Evolutionary conservation across 108 stramenopile species (phyloP).

Genomic region (Nitzschia sp.): DNA sequence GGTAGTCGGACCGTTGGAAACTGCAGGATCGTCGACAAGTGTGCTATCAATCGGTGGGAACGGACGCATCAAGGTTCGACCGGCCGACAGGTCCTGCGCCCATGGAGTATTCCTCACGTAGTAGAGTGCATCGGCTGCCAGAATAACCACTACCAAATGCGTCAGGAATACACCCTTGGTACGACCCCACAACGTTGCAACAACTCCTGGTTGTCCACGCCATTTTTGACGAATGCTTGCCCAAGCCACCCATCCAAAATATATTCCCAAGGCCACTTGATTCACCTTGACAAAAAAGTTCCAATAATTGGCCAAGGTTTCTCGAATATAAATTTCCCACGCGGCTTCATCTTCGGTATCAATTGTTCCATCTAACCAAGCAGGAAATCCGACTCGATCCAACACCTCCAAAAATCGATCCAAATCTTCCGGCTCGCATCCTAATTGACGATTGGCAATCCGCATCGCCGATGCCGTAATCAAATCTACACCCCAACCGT

Average conservation of each 20-base stretch:
- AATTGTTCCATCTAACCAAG: conserved; percentile 40
- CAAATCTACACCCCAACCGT: conserved; percentile 60
- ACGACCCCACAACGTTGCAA: conserved; percentile 13
- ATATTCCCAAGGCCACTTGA: conserved; percentile 1
- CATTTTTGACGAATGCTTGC: background rate
- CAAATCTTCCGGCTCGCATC: conserved; percentile 43
- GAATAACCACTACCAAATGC: conserved; percentile 18
- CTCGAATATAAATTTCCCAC: conserved; percentile 43
- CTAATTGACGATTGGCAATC: conserved; percentile 54
- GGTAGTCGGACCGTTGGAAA: conserved; percentile 34
- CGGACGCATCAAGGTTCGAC: conserved; percentile 38
- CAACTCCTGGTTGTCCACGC: background rate
- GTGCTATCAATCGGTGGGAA: conserved; percentile 28
- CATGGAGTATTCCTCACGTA: conserved; percentile 28
- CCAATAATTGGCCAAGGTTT: conserved; percentile 32
- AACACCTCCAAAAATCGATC: conserved; percentile 31
- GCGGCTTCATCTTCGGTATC: conserved; percentile 24
- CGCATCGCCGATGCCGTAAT: conserved; percentile 44
- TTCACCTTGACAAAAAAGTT: conserved; percentile 21
- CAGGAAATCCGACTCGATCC: conserved; percentile 29
- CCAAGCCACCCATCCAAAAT: conserved; percentile 2
- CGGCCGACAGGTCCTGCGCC: conserved; percentile 29
- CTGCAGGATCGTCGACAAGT: conserved; percentile 7
- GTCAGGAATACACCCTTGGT: conserved; percentile 4
- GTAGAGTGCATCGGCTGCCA: conserved; percentile 14